Percentiles rank a stretch among this genome's conserved stretches.
These are phyloP conservation scores for Xylaria polymorpha DNA, from an alignment of 2,329 filamentous ascomycete genomes.

Conservation along the genomic window DNA sequence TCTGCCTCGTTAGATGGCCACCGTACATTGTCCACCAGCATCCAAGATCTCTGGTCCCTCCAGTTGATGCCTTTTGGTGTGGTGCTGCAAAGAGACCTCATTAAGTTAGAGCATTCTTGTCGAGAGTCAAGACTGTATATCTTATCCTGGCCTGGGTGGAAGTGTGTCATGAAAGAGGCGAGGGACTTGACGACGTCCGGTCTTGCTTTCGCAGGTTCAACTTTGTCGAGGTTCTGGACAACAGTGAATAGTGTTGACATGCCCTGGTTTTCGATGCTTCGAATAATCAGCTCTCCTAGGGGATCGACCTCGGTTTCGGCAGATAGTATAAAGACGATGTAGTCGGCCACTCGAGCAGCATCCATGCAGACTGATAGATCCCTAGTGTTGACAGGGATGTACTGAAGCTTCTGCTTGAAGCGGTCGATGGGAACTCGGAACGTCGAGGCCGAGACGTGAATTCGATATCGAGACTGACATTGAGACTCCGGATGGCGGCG, in stretches of 20 bases:
- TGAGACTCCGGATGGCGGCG: conserved; percentile 76
- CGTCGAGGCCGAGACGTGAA: conserved; percentile 68
- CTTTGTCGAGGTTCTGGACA: conserved; percentile 80
- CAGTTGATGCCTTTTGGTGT: conserved; percentile 94
- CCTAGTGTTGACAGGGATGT: conserved; percentile 74
- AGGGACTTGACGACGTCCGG: conserved; percentile 82
- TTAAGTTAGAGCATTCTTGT: conserved; percentile 90
- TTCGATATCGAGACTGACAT: conserved; percentile 82
- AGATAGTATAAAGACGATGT: conserved; percentile 87
- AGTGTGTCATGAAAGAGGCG: conserved; percentile 93
- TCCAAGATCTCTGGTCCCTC: conserved; percentile 96
- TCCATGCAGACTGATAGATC: conserved; percentile 84
- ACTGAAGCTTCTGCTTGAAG: conserved; percentile 95
- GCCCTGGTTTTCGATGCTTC: conserved; percentile 91
- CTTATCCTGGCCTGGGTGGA: conserved; percentile 92
- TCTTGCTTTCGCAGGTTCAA: conserved; percentile 83
- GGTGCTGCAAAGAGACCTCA: conserved; percentile 90
- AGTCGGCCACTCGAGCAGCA: conserved; percentile 88
- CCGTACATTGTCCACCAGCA: conserved; percentile 85
- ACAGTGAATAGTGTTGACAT: conserved; percentile 91
- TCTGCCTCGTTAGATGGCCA: conserved; percentile 72
- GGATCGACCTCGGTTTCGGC: conserved; percentile 85
- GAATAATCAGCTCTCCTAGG: conserved; percentile 84
- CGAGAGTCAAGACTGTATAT: conserved; percentile 87
- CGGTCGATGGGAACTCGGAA: conserved; percentile 80